Conservation (phyloP, 441 rosid species). For the Manihot esculenta region DNA sequence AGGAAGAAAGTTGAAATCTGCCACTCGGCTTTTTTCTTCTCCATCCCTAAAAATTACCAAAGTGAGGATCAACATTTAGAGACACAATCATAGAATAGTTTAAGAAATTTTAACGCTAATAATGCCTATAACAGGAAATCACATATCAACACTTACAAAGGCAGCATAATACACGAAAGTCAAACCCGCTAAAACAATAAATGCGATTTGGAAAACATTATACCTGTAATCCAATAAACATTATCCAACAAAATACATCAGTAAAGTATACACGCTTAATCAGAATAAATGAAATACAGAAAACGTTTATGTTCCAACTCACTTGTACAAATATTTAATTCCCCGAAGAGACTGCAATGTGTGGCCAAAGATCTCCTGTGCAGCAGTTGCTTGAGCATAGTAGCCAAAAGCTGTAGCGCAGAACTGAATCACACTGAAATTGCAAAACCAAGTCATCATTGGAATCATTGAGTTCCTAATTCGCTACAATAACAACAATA, state of each 20-base stretch:
- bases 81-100: not conserved
- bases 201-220: conserved; percentile 93
- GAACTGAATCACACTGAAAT: conserved; percentile 93
- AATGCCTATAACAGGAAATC: not conserved
- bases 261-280: not conserved
- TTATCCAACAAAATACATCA: conserved; percentile 20
- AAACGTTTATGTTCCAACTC: conserved; percentile 31
- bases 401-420: conserved; percentile 97
- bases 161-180: conserved; percentile 82
- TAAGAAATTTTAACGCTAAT: not conserved
- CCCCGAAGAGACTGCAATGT: conserved; percentile 96
- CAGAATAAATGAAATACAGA: not conserved
- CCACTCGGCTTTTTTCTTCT: conserved; percentile 83
- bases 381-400: conserved; percentile 99
- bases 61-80: conserved; percentile 9
- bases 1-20: conserved; percentile 79
- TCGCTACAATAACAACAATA: not conserved
- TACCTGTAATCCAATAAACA: conserved; percentile 55
- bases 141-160: conserved; percentile 57
- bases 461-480: not conserved
- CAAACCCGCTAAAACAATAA: conserved; percentile 78
- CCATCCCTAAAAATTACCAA: conserved; percentile 66
- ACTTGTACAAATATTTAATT: conserved; percentile 94
- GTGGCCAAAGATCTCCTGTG: conserved; percentile 97
- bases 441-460: conserved; percentile 10